A percentile compares a stretch with the other conserved stretches of the same genome.
Evolutionary conservation across 2,329 filamentous ascomycete species (phyloP).

Genomic region (Cladophialophora carrionii): DNA sequence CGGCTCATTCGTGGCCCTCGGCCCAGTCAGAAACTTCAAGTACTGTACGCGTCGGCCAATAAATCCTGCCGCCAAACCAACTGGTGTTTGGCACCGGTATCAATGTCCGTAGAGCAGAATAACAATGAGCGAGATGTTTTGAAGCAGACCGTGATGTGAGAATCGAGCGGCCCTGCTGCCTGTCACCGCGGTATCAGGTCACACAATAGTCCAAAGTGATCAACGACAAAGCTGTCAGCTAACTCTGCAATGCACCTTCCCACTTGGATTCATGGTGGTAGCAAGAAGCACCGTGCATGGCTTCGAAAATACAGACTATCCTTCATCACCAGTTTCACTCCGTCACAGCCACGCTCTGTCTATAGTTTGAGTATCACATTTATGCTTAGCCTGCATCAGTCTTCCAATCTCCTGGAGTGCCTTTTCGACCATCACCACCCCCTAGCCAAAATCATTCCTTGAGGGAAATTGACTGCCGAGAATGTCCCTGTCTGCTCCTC

Average conservation of each 20-base stretch:
- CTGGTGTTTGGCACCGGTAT: background rate
- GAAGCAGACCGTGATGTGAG: no score
- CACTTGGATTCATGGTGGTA: background rate
- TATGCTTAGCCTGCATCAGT: constrained; percentile 1
- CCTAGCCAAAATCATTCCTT: background rate
- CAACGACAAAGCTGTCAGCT: background rate
- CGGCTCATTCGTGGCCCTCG: background rate
- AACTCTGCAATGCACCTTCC: background rate
- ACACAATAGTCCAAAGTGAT: background rate
- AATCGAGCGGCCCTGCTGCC: background rate
- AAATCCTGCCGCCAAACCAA: background rate
- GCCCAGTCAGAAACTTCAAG: background rate
- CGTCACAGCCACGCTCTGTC: background rate
- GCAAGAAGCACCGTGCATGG: background rate
- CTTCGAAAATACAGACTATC: background rate
- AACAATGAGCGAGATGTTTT: no score
- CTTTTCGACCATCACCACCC: background rate
- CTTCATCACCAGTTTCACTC: background rate
- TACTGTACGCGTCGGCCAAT: background rate
- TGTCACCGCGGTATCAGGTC: background rate
- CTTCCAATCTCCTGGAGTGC: background rate
- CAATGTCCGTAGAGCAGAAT: background rate
- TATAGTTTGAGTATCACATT: background rate
- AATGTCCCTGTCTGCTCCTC: background rate
- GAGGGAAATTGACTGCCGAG: background rate